Conservation (phyloP, 768 basidiomycete species). For the Piloderma croceum region DNA sequence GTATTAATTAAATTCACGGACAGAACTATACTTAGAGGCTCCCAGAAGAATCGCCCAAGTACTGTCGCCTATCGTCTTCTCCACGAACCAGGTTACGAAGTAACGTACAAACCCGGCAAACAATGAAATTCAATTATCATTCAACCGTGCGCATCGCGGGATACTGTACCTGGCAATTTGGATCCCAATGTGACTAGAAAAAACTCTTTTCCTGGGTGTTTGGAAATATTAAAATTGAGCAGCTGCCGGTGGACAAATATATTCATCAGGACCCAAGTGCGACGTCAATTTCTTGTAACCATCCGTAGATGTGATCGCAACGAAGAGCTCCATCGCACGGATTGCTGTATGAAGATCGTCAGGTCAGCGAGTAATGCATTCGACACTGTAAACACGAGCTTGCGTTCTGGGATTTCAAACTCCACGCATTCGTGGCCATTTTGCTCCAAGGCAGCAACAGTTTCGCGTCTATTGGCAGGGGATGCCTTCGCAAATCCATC, state of each 20-base stretch:
- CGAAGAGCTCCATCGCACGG: slow-evolving; percentile 55
- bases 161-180: slow-evolving; percentile 28
- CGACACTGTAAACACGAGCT: too few relatives aligned
- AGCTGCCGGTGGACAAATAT: slow-evolving; percentile 57
- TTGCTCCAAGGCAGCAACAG: slow-evolving; percentile 56
- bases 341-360: too few relatives aligned
- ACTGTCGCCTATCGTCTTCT: slow-evolving; percentile 39
- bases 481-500: slow-evolving; percentile 62
- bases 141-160: neutral
- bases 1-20: slow-evolving; percentile 44
- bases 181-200: slow-evolving; percentile 47
- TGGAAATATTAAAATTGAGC: slow-evolving; percentile 2
- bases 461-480: slow-evolving; percentile 66
- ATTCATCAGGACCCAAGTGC: slow-evolving; percentile 66
- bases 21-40: slow-evolving; percentile 37
- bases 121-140: neutral
- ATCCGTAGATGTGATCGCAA: slow-evolving; percentile 63
- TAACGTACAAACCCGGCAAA: slow-evolving; percentile 36
- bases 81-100: slow-evolving; percentile 38
- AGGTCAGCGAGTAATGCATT: too few relatives aligned
- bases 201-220: slow-evolving; percentile 41
- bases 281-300: slow-evolving; percentile 67
- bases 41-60: slow-evolving; percentile 40
- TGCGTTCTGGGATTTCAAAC: slow-evolving; percentile 52
- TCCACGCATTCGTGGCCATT: slow-evolving; percentile 81